Evolutionary conservation across 2,329 filamentous ascomycete genomes (phyloP).

Genomic region (Niveomyces coronatus): DNA sequence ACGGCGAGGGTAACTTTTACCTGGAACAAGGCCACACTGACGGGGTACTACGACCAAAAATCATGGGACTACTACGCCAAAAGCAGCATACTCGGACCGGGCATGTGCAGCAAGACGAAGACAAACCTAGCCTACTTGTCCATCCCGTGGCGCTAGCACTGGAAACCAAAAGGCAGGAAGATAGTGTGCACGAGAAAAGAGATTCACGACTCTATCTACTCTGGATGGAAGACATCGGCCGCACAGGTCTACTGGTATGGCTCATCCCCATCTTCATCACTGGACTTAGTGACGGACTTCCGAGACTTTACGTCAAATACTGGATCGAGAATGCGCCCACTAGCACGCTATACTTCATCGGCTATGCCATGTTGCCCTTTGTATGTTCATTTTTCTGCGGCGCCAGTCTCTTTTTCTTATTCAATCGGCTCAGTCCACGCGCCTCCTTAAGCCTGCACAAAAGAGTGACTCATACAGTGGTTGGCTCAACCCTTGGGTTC

Average conservation of each 20-base stretch:
- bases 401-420: neutral
- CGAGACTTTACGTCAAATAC: neutral
- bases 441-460: neutral
- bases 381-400: neutral
- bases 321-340: neutral
- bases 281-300: neutral
- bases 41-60: neutral
- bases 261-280: neutral
- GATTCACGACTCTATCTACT: neutral
- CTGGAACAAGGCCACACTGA: neutral
- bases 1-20: neutral
- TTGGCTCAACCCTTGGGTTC: neutral
- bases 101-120: neutral
- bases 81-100: neutral
- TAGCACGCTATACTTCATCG: neutral
- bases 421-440: neutral
- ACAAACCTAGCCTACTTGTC: no score
- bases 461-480: neutral
- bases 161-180: no score
- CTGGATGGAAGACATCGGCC: neutral
- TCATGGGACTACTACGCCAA: neutral
- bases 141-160: no score
- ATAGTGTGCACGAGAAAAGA: neutral
- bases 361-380: neutral
- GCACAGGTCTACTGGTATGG: neutral